These are phyloP conservation scores for Phellinidium pouzarii DNA, from an alignment of 1,284 basidiomycete genomes.

Conservation along the genomic window DNA sequence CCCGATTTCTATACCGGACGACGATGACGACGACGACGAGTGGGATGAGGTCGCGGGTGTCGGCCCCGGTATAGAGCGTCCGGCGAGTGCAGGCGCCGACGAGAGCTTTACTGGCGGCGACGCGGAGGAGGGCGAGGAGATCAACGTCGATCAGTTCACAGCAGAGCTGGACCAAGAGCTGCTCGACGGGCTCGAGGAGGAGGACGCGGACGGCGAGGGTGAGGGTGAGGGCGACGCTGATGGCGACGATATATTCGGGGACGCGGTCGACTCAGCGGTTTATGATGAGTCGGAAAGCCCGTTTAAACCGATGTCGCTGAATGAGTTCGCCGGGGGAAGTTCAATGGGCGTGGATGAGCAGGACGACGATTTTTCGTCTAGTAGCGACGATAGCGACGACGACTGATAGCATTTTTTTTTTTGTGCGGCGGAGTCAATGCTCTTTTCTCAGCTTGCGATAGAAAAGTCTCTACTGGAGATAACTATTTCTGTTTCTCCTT, in stretches of 20 bases:
- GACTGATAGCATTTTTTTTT: slow-evolving; percentile 31
- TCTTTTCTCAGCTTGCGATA: no score
- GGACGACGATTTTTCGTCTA: slow-evolving; percentile 51
- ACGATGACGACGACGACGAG: slow-evolving; percentile 39
- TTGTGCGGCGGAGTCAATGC: background rate
- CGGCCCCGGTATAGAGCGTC: slow-evolving; percentile 21
- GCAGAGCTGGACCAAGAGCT: slow-evolving; percentile 41
- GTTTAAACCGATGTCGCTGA: slow-evolving; percentile 44
- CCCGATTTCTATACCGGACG: background rate
- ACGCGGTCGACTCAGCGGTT: slow-evolving; percentile 8
- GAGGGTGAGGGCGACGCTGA: slow-evolving; percentile 16
- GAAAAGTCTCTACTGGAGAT: no score
- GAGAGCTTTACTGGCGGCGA: slow-evolving; percentile 19
- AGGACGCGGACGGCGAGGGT: slow-evolving; percentile 14
- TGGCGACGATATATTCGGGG: slow-evolving; percentile 33
- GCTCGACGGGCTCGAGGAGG: slow-evolving; percentile 22
- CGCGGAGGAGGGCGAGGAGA: slow-evolving; percentile 24
- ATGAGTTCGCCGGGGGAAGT: slow-evolving; percentile 39
- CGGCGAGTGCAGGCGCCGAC: slow-evolving; percentile 24
- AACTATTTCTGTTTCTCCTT: no score
- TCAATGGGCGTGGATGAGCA: slow-evolving; percentile 36
- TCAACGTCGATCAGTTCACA: slow-evolving; percentile 32
- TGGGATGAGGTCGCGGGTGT: slow-evolving; percentile 40
- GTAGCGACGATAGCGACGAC: slow-evolving; percentile 60
- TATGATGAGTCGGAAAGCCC: slow-evolving; percentile 23